phyloP scores from a whole-genome alignment of 345 rosid genomes.

The Luvunga scandens region DNA sequence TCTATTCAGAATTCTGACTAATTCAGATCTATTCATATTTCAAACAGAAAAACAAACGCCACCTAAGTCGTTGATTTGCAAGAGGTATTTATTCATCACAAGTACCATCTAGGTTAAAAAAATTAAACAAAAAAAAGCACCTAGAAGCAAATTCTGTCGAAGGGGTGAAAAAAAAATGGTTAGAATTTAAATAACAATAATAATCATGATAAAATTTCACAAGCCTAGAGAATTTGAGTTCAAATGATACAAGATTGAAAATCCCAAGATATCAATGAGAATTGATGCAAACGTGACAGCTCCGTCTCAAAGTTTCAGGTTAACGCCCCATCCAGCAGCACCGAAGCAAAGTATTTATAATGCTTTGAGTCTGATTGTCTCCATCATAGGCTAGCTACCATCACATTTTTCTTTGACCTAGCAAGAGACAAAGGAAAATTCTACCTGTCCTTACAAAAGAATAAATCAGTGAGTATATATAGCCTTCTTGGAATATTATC shows the following conservation, averaged over 20 bases:
- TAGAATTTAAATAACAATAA: slow-evolving; percentile 37
- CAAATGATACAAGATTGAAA: slow-evolving; percentile 24
- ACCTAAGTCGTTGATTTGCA: no score
- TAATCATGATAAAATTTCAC: slow-evolving; percentile 22
- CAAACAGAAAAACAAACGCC: no score
- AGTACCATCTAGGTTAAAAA: background rate
- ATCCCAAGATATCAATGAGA: slow-evolving; percentile 30
- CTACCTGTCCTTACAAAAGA: slow-evolving; percentile 35
- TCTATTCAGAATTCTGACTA: no score
- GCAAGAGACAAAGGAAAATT: slow-evolving; percentile 19
- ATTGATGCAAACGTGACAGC: slow-evolving; percentile 22
- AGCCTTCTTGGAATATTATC: slow-evolving; percentile 17
- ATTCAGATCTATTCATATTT: no score
- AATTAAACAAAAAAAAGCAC: background rate
- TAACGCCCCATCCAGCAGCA: slow-evolving; percentile 17
- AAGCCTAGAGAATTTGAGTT: slow-evolving; percentile 18
- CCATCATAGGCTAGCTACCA: slow-evolving; percentile 10
- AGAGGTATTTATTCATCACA: no score
- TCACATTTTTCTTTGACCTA: slow-evolving; percentile 22
- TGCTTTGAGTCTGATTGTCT: background rate
- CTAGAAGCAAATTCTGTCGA: slow-evolving; percentile 5
- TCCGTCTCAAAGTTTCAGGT: slow-evolving; percentile 14
- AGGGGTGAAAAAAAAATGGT: slow-evolving; percentile 27
- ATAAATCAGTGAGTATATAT: slow-evolving; percentile 36
- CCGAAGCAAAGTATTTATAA: slow-evolving; percentile 7